A percentile compares a stretch with the other conserved stretches of the same genome.
Conservation (phyloP, 345 rosid species). For the Rubroshorea leprosula region DNA sequence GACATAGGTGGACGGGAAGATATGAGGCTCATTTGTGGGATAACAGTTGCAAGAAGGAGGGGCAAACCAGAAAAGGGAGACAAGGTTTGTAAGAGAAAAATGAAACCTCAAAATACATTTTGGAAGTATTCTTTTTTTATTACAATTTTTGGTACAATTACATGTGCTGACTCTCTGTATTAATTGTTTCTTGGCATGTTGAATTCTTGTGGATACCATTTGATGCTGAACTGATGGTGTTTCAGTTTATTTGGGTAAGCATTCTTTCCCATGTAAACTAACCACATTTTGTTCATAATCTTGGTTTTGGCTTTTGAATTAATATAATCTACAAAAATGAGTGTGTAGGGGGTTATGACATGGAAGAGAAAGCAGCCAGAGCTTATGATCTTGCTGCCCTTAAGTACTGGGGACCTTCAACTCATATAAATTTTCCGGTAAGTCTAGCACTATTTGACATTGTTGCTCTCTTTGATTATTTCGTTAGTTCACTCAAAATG, state of each 20-base stretch:
- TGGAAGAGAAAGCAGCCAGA: constrained; percentile 84
- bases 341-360: constrained; percentile 64
- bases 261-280: background rate
- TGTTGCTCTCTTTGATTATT: background rate
- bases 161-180: constrained; percentile 29
- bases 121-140: constrained; percentile 23
- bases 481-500: background rate
- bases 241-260: constrained; percentile 75
- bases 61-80: constrained; percentile 88
- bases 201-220: constrained; percentile 29
- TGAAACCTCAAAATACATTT: constrained; percentile 11
- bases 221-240: constrained; percentile 21
- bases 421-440: constrained; percentile 74
- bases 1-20: constrained; percentile 86
- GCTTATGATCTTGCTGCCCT: constrained; percentile 86
- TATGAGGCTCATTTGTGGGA: constrained; percentile 92
- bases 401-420: constrained; percentile 80
- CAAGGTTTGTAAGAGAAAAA: constrained; percentile 51
- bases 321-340: background rate
- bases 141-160: constrained; percentile 17
- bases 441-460: background rate
- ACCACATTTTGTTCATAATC: background rate
- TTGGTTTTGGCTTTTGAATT: background rate
- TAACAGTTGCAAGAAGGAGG: constrained; percentile 84
- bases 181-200: constrained; percentile 25